Base-by-base conservation (phyloP, 2,329 filamentous ascomycete species). In the Aspergillus sojae region DNA sequence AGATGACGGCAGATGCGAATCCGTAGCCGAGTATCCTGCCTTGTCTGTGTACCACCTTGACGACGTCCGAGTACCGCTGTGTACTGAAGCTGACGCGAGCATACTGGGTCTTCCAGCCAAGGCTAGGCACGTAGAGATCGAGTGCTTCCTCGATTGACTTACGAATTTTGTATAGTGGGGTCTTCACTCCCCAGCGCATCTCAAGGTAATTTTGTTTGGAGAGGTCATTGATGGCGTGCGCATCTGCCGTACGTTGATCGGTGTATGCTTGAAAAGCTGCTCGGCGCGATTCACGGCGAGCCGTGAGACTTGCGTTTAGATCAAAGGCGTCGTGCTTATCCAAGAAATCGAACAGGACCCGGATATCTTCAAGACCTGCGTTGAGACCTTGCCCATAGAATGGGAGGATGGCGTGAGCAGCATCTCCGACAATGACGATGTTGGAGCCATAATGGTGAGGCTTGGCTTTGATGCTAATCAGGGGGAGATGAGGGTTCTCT, bases 301-400 rank as follows among this genome's bases (percentile, higher is more conserved):
- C 78, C 52, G 85, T 82, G 23, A 78, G 72, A 41, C 63, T 70
- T 6, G 68, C 63, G 23, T 76, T 54, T 2, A 52, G 32, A 30
- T 74, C 66, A 58, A 80, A 81, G 12, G 80, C 77, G 1, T 83
- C 80, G 68, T 93, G 83, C 68, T 87, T 86, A 78, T 97, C 94
- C 1, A 98, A 83, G 50, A 91, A 84, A 0, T 89, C 87, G 78
- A 97, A 99, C 1, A 99, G 86, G 5, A 96, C 89, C 9, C 91
- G 89, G 14, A 99, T 93, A 72, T 97, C 94, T 80, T 99, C 95
- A 48, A 99, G 87, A 0, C 95, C 95, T 0, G 95, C 91, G 74
- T 99, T 99, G 89, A 99, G 96, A 43, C 95, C 95, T 77, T 99
- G 95, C 0, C 95, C 95, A 77, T 98, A 99, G 79, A 99, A 99